Evolutionary conservation across 2,329 filamentous ascomycete genomes (phyloP).

Genomic region (Magnaporthiopsis incrustans): DNA sequence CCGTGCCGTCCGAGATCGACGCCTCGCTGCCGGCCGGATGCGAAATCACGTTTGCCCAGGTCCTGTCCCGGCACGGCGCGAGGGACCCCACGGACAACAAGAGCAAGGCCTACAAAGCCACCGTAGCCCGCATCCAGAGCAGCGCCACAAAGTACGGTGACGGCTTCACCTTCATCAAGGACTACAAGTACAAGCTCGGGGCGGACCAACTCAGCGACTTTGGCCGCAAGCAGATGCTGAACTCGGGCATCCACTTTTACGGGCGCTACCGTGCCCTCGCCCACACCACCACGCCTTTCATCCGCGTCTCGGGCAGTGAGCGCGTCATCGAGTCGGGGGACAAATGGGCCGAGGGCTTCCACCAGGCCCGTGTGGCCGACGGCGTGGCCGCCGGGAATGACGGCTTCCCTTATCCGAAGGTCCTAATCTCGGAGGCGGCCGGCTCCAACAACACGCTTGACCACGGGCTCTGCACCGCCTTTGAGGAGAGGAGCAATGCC

Average conservation of each 20-base stretch:
- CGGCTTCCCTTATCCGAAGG: constrained; percentile 44
- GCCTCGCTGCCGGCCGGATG: constrained; percentile 57
- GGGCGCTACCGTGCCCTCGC: constrained; percentile 60
- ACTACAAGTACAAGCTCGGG: constrained; percentile 61
- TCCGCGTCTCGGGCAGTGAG: constrained; percentile 33
- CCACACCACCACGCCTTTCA: constrained; percentile 41
- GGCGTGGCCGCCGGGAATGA: constrained; percentile 23
- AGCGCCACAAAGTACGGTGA: constrained; percentile 47
- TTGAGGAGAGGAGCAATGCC: constrained; percentile 55
- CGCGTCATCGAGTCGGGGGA: constrained; percentile 50
- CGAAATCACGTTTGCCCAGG: constrained; percentile 67
- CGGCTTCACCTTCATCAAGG: constrained; percentile 60
- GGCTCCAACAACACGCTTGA: constrained; percentile 75
- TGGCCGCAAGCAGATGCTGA: constrained; percentile 61
- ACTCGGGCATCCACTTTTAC: constrained; percentile 72
- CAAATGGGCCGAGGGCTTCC: constrained; percentile 70
- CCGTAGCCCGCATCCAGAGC: constrained; percentile 59
- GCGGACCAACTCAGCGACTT: constrained; percentile 49
- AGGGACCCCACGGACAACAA: constrained; percentile 70
- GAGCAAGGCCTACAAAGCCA: constrained; percentile 51
- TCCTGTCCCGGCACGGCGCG: constrained; percentile 78
- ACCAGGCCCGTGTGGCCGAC: constrained; percentile 40
- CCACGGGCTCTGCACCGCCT: constrained; percentile 59
- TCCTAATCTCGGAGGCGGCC: constrained; percentile 61
- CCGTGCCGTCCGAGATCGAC: constrained; percentile 59